phyloP scores from a whole-genome alignment of 2,329 filamentous ascomycete species.

The Colletotrichum sublineola region DNA sequence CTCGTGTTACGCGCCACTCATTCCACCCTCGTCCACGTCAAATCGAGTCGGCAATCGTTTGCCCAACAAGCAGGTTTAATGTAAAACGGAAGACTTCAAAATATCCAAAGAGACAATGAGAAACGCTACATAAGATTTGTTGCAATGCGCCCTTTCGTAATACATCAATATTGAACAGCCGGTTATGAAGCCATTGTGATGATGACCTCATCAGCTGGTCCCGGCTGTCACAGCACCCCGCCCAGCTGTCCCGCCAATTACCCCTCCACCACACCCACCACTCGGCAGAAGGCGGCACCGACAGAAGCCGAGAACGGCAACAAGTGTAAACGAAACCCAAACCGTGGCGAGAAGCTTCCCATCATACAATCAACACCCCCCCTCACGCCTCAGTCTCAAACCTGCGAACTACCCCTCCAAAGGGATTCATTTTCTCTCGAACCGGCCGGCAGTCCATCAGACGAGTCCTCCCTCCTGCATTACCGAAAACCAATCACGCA shows the following conservation, averaged over 20 bases:
- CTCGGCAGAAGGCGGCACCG: constrained; percentile 25
- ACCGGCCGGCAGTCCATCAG: not conserved
- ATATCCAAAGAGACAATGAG: not conserved
- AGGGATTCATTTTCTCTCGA: not conserved
- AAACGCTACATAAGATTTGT: not conserved
- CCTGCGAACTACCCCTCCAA: not conserved
- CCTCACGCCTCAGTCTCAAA: not conserved
- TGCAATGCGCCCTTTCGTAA: not conserved
- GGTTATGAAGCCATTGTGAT: not conserved
- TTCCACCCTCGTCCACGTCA: too few species aligned
- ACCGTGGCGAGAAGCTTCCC: constrained; percentile 3
- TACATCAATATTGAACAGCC: not conserved
- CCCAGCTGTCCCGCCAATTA: not conserved
- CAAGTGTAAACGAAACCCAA: constrained; percentile 14
- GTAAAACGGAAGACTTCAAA: accelerated
- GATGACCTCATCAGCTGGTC: not conserved
- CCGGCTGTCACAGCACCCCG: not conserved
- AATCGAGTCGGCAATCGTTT: not conserved
- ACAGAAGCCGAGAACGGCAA: constrained; percentile 17
- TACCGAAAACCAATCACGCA: not conserved
- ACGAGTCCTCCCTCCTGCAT: too few species aligned
- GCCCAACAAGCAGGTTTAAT: not conserved
- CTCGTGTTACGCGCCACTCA: too few species aligned
- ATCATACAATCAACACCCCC: not conserved
- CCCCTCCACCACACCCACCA: constrained; percentile 2